Evolutionary conservation across 2,329 filamentous ascomycete species (phyloP).

Genomic region (Pseudogymnoascus sp.): DNA sequence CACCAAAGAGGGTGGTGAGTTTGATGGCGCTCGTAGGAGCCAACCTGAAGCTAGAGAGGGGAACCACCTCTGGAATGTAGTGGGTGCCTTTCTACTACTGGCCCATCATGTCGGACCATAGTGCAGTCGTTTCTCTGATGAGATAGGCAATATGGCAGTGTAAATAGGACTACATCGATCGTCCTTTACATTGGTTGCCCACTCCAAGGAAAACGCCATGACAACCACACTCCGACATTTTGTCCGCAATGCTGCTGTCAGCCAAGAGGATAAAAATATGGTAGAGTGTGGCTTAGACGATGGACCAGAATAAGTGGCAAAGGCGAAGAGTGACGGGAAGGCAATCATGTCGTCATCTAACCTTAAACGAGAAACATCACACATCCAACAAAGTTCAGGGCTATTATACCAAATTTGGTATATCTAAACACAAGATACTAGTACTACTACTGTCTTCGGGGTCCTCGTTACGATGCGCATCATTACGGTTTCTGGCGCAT

Average conservation of each 20-base stretch:
- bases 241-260: background rate
- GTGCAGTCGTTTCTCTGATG: background rate
- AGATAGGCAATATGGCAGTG: background rate
- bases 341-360: background rate
- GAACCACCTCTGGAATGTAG: background rate
- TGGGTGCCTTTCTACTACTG: background rate
- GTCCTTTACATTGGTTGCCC: background rate
- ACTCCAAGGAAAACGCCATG: background rate
- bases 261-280: background rate
- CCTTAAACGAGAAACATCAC: background rate
- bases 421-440: too few relatives aligned
- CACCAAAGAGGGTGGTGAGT: background rate
- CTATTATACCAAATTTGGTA: too few relatives aligned
- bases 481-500: too few relatives aligned
- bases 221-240: background rate
- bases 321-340: background rate
- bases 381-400: background rate
- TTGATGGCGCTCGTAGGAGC: background rate
- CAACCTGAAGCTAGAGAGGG: background rate
- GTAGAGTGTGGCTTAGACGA: background rate
- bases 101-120: background rate
- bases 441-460: too few relatives aligned
- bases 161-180: background rate
- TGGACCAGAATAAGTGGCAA: background rate
- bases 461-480: too few relatives aligned